Percentiles rank a stretch among this genome's conserved stretches.
Conservation (phyloP, 768 basidiomycete genomes). For the Macrolepiota albuminosa region DNA sequence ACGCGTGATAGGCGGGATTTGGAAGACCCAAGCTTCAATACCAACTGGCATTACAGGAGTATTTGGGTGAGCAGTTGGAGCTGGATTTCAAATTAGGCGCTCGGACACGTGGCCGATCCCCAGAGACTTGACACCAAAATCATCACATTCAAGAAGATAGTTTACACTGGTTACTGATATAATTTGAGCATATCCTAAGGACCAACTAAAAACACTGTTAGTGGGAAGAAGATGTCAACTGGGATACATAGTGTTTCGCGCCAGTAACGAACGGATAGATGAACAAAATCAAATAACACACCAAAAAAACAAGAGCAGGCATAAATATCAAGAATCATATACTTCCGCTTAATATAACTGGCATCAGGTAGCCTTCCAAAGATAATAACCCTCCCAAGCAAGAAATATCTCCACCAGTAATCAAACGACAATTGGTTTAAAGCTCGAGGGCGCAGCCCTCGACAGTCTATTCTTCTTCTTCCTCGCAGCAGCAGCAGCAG, state of each 20-base stretch:
- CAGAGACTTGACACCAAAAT: neutral
- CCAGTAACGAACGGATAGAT: neutral
- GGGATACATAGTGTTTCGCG: neutral
- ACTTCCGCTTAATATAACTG: neutral
- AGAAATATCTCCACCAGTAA: neutral
- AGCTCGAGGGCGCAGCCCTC: constrained; percentile 35
- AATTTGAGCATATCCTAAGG: neutral
- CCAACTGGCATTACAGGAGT: constrained; percentile 62
- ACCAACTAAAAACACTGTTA: neutral
- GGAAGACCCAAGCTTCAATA: constrained; percentile 85
- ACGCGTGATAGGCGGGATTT: constrained; percentile 89
- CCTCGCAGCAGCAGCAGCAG: constrained; percentile 35
- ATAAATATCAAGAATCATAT: neutral
- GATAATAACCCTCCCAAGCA: neutral
- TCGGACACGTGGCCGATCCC: constrained; percentile 6
- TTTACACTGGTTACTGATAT: neutral
- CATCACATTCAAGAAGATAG: neutral
- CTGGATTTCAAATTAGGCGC: neutral
- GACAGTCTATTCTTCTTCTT: constrained; percentile 25
- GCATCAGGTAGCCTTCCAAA: neutral
- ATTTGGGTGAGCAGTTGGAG: neutral
- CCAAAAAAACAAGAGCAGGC: neutral
- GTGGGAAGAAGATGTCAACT: neutral
- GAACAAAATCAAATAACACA: neutral
- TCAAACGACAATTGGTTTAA: constrained; percentile 29